Evolutionary conservation across 768 basidiomycete species (phyloP).

Genomic region (Tylopilus sp.): DNA sequence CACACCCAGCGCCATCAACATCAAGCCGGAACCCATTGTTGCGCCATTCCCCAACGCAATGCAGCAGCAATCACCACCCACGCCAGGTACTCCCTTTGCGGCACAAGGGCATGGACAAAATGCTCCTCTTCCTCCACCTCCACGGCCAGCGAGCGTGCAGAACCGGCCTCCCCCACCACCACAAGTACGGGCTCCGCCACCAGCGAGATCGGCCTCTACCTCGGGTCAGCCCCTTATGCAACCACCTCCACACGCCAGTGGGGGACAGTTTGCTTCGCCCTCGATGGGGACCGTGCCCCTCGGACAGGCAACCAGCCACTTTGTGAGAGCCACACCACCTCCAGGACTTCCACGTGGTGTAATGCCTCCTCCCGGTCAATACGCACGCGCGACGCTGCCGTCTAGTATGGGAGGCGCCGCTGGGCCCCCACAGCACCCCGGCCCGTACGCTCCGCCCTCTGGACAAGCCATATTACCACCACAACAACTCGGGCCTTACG

Average conservation of each 20-base stretch:
- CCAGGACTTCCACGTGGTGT: constrained; percentile 32
- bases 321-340: constrained; percentile 41
- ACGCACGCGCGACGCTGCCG: constrained; percentile 41
- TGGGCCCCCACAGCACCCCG: constrained; percentile 29
- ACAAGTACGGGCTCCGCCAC: constrained; percentile 31
- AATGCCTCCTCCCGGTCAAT: constrained; percentile 33
- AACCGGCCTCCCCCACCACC: constrained; percentile 46
- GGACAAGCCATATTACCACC: constrained; percentile 12
- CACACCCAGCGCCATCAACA: constrained; percentile 45
- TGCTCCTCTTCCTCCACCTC: constrained; percentile 40
- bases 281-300: constrained; percentile 25
- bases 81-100: constrained; percentile 45
- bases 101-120: constrained; percentile 39
- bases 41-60: constrained; percentile 82
- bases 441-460: constrained; percentile 24
- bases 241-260: constrained; percentile 34
- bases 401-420: constrained; percentile 29
- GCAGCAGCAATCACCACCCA: constrained; percentile 38
- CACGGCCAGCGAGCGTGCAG: constrained; percentile 43
- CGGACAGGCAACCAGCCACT: constrained; percentile 32
- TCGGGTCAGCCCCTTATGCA: constrained; percentile 39
- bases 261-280: constrained; percentile 30
- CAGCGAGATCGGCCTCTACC: constrained; percentile 24
- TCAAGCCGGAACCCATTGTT: constrained; percentile 72
- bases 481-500: constrained; percentile 25